Conservation (phyloP, 1,284 basidiomycete genomes). For the Sparassis latifolia region DNA sequence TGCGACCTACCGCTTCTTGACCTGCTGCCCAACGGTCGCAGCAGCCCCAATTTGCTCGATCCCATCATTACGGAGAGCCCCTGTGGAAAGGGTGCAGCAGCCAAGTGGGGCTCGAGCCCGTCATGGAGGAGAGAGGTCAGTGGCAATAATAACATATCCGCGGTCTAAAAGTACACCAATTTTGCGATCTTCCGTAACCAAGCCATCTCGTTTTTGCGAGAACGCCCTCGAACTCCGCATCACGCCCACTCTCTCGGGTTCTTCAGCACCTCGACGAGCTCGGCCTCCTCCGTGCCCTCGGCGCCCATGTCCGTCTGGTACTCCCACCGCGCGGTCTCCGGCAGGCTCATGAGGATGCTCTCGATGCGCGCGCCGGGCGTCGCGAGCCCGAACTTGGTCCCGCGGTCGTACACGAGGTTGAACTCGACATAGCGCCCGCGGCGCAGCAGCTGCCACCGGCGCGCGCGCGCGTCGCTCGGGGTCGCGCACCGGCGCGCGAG, state of each 20-base stretch:
- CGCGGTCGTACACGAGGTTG: conserved; percentile 85
- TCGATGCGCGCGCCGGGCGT: conserved; percentile 91
- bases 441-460: conserved; percentile 87
- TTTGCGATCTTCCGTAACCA: too few species aligned
- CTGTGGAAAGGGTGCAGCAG: too few species aligned
- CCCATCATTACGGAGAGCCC: too few species aligned
- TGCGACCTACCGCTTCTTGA: too few species aligned
- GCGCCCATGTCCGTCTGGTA: conserved; percentile 81
- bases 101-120: too few species aligned
- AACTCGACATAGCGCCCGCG: conserved; percentile 93
- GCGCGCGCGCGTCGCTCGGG: conserved; percentile 57
- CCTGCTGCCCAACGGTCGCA: too few species aligned
- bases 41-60: too few species aligned
- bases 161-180: too few species aligned
- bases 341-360: conserved; percentile 90
- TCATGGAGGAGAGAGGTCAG: too few species aligned
- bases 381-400: conserved; percentile 84
- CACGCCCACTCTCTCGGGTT: conserved; percentile 68
- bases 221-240: neutral
- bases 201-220: neutral
- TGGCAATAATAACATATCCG: too few species aligned
- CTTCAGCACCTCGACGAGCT: conserved; percentile 63
- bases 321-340: conserved; percentile 90
- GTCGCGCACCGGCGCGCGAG: conserved; percentile 51
- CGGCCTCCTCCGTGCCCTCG: conserved; percentile 62